Evolutionary conservation across 202 grass and related monocot genomes (phyloP).

Genomic region (Zizania palustris): DNA sequence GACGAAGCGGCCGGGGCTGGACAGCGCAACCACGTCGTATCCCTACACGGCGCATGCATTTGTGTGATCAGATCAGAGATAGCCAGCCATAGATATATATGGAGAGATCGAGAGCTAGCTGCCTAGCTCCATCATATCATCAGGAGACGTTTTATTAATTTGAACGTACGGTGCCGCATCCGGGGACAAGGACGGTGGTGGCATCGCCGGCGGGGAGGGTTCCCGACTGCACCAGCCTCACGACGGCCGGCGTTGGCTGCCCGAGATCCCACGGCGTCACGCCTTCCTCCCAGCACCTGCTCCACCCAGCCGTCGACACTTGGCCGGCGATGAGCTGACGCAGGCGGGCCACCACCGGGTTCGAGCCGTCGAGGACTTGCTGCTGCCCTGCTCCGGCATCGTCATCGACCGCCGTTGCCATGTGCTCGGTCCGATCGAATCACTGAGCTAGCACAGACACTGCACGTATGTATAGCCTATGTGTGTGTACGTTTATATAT

Average conservation of each 20-base stretch:
- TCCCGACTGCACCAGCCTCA: constrained; percentile 51
- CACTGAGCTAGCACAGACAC: too few relatives aligned
- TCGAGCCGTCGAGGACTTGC: constrained; percentile 32
- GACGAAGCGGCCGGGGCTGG: constrained; percentile 62
- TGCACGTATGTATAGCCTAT: too few relatives aligned
- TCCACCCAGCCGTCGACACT: constrained; percentile 56
- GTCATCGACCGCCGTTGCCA: constrained; percentile 3
- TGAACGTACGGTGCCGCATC: constrained; percentile 52
- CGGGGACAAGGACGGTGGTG: constrained; percentile 65
- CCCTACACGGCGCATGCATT: constrained; percentile 50
- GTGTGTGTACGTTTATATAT: too few relatives aligned
- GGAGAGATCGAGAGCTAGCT: constrained; percentile 28
- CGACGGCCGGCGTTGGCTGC: constrained; percentile 60
- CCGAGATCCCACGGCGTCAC: constrained; percentile 78
- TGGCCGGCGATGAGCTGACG: constrained; percentile 28
- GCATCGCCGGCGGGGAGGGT: constrained; percentile 49
- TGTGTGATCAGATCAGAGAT: too few relatives aligned
- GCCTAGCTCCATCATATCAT: constrained; percentile 42
- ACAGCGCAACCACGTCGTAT: constrained; percentile 74
- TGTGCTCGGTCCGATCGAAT: neutral
- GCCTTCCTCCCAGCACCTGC: constrained; percentile 72
- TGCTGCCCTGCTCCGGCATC: neutral
- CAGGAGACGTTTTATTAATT: too few relatives aligned
- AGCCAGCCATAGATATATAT: too few relatives aligned
- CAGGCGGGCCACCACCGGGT: constrained; percentile 28